phyloP scores from a whole-genome alignment of 139 green algal species.

The Trebouxia sp. region DNA sequence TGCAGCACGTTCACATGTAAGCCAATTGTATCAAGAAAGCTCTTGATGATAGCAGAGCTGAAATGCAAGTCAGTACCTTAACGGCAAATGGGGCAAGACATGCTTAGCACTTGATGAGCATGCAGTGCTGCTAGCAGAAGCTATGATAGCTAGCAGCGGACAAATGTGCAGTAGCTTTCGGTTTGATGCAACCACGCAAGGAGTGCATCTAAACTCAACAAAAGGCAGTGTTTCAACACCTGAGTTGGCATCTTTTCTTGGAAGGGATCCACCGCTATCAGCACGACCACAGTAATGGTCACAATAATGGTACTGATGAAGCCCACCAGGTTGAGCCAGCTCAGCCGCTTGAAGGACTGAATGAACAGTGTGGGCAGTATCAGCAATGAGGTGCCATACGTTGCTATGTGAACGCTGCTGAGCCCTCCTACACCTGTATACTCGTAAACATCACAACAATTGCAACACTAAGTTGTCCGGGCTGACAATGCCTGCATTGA shows the following conservation, averaged over 20 bases:
- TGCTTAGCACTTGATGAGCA: too few relatives aligned
- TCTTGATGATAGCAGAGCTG: too few relatives aligned
- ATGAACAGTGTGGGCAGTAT: conserved; percentile 44
- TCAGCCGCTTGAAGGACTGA: conserved; percentile 40
- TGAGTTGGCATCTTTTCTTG: conserved; percentile 35
- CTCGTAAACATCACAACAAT: neutral
- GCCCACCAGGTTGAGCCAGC: conserved; percentile 37
- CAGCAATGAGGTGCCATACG: conserved; percentile 20
- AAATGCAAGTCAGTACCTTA: too few relatives aligned
- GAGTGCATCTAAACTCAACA: neutral
- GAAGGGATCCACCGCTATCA: conserved; percentile 39
- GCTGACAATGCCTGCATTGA: neutral
- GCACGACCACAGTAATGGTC: conserved; percentile 29
- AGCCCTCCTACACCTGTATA: conserved; percentile 31
- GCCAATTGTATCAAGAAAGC: too few relatives aligned
- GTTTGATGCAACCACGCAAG: neutral
- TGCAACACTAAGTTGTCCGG: neutral
- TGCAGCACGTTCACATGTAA: neutral
- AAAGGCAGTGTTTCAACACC: too few relatives aligned
- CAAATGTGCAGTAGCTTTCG: too few relatives aligned
- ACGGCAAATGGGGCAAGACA: too few relatives aligned
- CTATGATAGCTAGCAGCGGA: too few relatives aligned
- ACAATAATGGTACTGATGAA: conserved; percentile 39
- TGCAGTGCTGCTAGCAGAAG: too few relatives aligned
- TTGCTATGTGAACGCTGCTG: conserved; percentile 26